Base-by-base conservation (phyloP, 306 rosid species). In the Prunus padus region DNA sequence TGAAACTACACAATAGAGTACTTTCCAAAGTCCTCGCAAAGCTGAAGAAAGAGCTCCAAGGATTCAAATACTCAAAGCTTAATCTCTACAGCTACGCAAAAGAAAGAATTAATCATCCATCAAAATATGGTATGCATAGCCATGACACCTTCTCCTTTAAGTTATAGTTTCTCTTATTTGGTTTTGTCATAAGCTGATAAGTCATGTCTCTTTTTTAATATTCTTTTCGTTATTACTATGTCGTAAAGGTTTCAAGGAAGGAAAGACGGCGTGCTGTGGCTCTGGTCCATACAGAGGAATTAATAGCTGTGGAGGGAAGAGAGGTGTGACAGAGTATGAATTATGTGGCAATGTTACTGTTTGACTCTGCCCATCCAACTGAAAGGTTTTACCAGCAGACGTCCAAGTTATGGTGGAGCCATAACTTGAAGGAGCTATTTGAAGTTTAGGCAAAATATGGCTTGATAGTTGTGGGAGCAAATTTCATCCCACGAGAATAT, bases 291-390 rank as follows among this genome's bases (percentile, higher is more conserved):
- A 71, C 42, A 12, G 79, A 65, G 86, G 86, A 64, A 19, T 62
- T 26, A 3, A 5, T 1, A 79, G 77, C 44, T 76, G 84, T 65
- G 86, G 86, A 79, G 86, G 84, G 70, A 89, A 74, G 81, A 82
- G 83, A 57, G 86, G 83, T 2, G 76, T 79, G 40, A n/a, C 69
- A 28, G 81, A 83, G n/a, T 82, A 63, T 72, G 62, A 84, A 22
- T 45, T 87, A 25, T 91, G 93, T 59, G 52, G 26, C 46, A 81
- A 80, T 51, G 82, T 75, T 2, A 61, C 25, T 33, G 86, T 91
- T 82, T 11, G 93, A 91, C 11, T 73, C 86, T 25, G 10, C 10
- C 73, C 97, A 87, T 82, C 88, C 77, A 1, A 72, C 92, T 0
- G 86, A 91, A 1, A 77, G 5, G 20, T 73, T 77, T 4, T 76